phyloP scores from a whole-genome alignment of 805 yeast species.

The Suhomyces emberorum region DNA sequence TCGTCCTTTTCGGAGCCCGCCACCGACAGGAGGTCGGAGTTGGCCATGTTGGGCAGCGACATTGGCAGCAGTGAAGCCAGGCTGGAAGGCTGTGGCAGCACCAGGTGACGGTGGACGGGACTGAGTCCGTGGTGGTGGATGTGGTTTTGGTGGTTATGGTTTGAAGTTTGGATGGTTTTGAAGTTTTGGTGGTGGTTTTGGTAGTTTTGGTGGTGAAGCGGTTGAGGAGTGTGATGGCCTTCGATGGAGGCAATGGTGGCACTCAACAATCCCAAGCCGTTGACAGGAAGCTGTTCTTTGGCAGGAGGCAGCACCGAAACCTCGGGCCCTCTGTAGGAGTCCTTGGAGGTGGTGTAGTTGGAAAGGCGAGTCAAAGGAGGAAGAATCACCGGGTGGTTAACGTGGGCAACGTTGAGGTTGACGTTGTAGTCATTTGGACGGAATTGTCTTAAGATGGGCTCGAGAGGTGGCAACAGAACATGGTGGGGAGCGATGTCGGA shows the following conservation, averaged over 20 bases:
- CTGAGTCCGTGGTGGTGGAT: neutral
- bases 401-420: neutral
- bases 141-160: neutral
- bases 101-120: neutral
- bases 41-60: slow-evolving; percentile 1
- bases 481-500: neutral
- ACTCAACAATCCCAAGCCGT: slow-evolving; percentile 8
- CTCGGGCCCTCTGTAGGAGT: slow-evolving; percentile 15
- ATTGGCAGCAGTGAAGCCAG: slow-evolving; percentile 16
- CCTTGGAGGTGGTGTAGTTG: slow-evolving; percentile 8
- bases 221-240: neutral
- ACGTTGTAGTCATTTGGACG: neutral
- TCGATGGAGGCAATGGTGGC: slow-evolving; percentile 8
- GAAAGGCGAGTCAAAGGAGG: slow-evolving; percentile 7
- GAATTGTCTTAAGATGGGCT: slow-evolving; percentile 8
- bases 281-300: slow-evolving; percentile 3
- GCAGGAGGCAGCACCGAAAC: neutral
- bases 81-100: slow-evolving; percentile 13
- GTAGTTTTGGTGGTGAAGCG: neutral
- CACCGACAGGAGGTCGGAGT: slow-evolving; percentile 1
- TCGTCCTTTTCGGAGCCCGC: slow-evolving; percentile 6
- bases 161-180: neutral
- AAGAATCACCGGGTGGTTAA: slow-evolving; percentile 2
- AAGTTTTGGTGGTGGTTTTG: neutral
- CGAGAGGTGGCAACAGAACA: slow-evolving; percentile 8